Conservation (phyloP, 495 filamentous ascomycete genomes). For the Collariella sp. region DNA sequence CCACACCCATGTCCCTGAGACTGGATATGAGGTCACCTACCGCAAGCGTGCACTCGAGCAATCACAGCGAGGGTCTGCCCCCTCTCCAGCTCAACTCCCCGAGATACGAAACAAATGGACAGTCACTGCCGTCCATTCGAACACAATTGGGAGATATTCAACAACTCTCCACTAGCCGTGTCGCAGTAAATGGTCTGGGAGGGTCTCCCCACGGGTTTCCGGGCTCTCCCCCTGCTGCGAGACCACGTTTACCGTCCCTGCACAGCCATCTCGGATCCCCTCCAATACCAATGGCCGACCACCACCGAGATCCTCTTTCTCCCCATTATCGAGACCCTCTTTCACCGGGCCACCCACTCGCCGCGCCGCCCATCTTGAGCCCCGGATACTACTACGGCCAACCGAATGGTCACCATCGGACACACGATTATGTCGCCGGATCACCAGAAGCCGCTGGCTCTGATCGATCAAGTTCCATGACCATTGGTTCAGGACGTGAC, state of each 20-base stretch:
- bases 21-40: constrained; percentile 26
- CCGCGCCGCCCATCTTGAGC: not conserved
- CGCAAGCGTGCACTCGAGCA: constrained; percentile 18
- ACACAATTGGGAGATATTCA: constrained; percentile 34
- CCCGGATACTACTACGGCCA: constrained; percentile 12
- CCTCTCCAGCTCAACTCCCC: constrained; percentile 43
- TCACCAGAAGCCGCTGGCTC: constrained; percentile 27
- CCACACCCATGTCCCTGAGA: constrained; percentile 17
- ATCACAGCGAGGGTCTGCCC: constrained; percentile 36
- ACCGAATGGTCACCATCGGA: constrained; percentile 13
- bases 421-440: constrained; percentile 18
- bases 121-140: constrained; percentile 41
- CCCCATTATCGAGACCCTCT: constrained; percentile 19
- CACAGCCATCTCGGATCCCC: constrained; percentile 26
- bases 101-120: constrained; percentile 34
- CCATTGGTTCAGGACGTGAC: constrained; percentile 36
- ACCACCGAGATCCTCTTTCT: constrained; percentile 21
- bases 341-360: constrained; percentile 16
- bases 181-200: constrained; percentile 23
- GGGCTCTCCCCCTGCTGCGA: constrained; percentile 18
- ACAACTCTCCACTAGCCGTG: constrained; percentile 61
- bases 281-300: constrained; percentile 29
- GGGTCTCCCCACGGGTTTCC: constrained; percentile 14
- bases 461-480: constrained; percentile 28
- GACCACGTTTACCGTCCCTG: constrained; percentile 16